phyloP scores from a whole-genome alignment of 371 early-diverging fungal species.

The Lichtheimia ramosa region DNA sequence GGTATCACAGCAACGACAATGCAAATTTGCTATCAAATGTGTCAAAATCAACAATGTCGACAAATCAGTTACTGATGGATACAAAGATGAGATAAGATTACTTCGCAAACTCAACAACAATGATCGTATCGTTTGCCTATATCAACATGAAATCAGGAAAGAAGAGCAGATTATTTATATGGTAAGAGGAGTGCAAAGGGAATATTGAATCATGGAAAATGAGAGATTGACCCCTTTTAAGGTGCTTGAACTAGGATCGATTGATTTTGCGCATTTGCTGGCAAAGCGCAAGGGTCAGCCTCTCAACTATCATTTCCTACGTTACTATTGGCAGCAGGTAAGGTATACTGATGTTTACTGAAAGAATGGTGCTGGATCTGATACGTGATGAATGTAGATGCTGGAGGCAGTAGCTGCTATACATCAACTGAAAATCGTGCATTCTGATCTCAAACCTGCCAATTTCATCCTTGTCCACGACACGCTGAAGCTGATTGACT shows the following conservation, averaged over 20 bases:
- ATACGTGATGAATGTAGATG: slow-evolving; percentile 64
- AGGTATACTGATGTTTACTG: not conserved
- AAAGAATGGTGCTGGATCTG: not conserved
- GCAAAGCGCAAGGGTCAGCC: slow-evolving; percentile 50
- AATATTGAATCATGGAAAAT: no score
- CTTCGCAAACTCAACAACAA: slow-evolving; percentile 62
- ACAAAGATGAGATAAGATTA: slow-evolving; percentile 81
- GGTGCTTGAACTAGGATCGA: slow-evolving; percentile 93
- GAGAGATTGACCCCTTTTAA: slow-evolving; percentile 4
- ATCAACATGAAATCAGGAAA: slow-evolving; percentile 73
- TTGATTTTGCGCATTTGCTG: slow-evolving; percentile 81
- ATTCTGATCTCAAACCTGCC: slow-evolving; percentile 96
- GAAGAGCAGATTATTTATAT: not conserved
- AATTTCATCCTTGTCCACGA: slow-evolving; percentile 90
- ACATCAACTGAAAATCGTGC: slow-evolving; percentile 89
- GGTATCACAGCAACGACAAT: slow-evolving; percentile 50
- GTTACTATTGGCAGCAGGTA: slow-evolving; percentile 86
- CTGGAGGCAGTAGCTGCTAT: slow-evolving; percentile 87
- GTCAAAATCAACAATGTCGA: slow-evolving; percentile 77
- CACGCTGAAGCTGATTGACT: slow-evolving; percentile 93
- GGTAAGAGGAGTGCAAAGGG: not conserved
- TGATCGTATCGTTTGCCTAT: slow-evolving; percentile 74
- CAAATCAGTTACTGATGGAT: slow-evolving; percentile 63
- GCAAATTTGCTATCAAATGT: slow-evolving; percentile 84
- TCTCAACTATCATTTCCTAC: slow-evolving; percentile 71